Conservation (phyloP, 2,329 filamentous ascomycete genomes). For the Aspergillus persii region DNA sequence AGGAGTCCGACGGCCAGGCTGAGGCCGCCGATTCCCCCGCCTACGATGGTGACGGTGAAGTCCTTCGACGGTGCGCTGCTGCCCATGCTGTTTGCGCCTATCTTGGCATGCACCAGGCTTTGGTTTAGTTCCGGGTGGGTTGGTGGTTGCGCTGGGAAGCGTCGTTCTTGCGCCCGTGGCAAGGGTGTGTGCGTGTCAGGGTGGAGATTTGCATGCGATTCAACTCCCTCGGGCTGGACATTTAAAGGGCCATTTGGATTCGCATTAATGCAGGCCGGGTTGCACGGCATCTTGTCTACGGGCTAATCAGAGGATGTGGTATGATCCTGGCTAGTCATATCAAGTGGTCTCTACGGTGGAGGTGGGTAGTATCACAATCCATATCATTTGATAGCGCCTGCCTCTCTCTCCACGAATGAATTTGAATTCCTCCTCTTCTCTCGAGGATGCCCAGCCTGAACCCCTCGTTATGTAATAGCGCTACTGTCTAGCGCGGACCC, state of each 20-base stretch:
- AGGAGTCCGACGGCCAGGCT: conserved; percentile 53
- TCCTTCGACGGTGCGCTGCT: conserved; percentile 8
- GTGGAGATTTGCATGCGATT: not conserved
- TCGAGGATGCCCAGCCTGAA: no score
- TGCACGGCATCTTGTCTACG: not conserved
- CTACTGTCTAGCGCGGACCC: not conserved
- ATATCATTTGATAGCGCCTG: not conserved
- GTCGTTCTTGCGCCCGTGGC: not conserved
- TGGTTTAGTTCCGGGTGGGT: not conserved
- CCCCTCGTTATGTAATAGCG: not conserved
- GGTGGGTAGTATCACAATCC: not conserved
- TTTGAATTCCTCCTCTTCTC: not conserved
- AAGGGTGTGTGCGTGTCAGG: not conserved
- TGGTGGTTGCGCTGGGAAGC: not conserved
- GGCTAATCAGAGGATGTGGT: not conserved
- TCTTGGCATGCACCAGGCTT: not conserved
- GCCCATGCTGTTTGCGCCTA: not conserved
- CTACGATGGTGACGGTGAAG: conserved; percentile 55
- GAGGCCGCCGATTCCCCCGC: conserved; percentile 59
- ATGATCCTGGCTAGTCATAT: not conserved
- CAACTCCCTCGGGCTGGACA: not conserved
- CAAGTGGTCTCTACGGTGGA: not conserved
- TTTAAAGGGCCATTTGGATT: not conserved
- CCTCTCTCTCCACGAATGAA: not conserved
- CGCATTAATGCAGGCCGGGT: not conserved